phyloP scores from a whole-genome alignment of 257 asterid genomes.

The Coffea canephora region DNA sequence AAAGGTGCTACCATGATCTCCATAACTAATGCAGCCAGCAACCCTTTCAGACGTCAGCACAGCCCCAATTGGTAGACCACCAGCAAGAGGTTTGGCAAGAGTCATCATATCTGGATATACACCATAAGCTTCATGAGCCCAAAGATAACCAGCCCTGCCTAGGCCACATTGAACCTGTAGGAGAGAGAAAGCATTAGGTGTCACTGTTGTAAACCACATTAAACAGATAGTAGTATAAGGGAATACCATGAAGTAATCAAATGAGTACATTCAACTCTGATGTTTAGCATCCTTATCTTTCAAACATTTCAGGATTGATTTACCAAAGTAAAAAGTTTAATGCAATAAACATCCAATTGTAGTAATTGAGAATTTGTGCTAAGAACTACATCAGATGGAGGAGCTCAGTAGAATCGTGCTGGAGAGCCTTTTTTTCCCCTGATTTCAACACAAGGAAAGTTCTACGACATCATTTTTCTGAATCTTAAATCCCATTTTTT shows the following conservation, averaged over 20 bases:
- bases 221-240: not conserved
- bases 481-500: not conserved
- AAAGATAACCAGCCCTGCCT: conserved; percentile 84
- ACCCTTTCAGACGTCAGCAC: conserved; percentile 67
- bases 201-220: too few relatives aligned
- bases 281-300: not conserved
- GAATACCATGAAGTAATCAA: not conserved
- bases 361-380: not conserved
- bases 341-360: not conserved
- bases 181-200: not conserved
- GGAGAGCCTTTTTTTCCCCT: not conserved
- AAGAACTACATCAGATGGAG: not conserved
- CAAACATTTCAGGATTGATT: not conserved
- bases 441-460: not conserved
- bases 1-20: conserved; percentile 98
- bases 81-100: conserved; percentile 97
- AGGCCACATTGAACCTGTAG: conserved; percentile 89
- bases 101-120: conserved; percentile 90
- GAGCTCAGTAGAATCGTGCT: not conserved
- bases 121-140: conserved; percentile 83
- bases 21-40: conserved; percentile 63
- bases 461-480: too few relatives aligned
- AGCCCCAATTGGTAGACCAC: conserved; percentile 95
- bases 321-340: not conserved
- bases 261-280: not conserved